Evolutionary conservation across 805 yeast species (phyloP).

Genomic region (Barnettozyma sp.): DNA sequence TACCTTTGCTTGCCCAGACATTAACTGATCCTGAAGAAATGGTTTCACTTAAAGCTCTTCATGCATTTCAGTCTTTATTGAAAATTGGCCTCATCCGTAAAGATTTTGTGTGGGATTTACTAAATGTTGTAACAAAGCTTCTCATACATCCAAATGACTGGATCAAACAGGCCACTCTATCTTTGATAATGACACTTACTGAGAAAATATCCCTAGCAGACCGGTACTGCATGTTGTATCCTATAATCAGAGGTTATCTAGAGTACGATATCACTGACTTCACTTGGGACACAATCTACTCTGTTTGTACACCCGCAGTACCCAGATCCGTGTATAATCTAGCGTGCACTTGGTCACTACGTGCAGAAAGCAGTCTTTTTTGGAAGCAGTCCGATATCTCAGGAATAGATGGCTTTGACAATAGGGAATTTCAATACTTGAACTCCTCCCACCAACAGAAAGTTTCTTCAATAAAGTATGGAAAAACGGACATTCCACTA

Average conservation of each 20-base stretch:
- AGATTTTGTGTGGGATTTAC: constrained; percentile 47
- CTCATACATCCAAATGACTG: constrained; percentile 82
- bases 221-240: constrained; percentile 73
- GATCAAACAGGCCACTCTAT: constrained; percentile 64
- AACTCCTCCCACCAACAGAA: constrained; percentile 11
- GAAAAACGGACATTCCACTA: constrained; percentile 42
- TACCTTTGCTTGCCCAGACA: constrained; percentile 81
- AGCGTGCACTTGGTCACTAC: constrained; percentile 64
- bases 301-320: constrained; percentile 62
- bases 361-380: constrained; percentile 61
- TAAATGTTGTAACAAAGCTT: constrained; percentile 45
- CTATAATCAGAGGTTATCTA: constrained; percentile 68
- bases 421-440: constrained; percentile 30
- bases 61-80: constrained; percentile 47
- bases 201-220: constrained; percentile 68
- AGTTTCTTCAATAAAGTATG: constrained; percentile 29
- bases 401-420: constrained; percentile 40
- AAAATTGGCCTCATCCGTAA: constrained; percentile 50
- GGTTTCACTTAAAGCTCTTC: constrained; percentile 65
- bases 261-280: constrained; percentile 69
- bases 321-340: constrained; percentile 57
- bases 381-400: constrained; percentile 54
- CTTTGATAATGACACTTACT: constrained; percentile 55
- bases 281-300: constrained; percentile 56
- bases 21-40: constrained; percentile 78